Evolutionary conservation across 2,329 filamentous ascomycete species (phyloP).

Genomic region (Magnaporthiopsis rhizophila): DNA sequence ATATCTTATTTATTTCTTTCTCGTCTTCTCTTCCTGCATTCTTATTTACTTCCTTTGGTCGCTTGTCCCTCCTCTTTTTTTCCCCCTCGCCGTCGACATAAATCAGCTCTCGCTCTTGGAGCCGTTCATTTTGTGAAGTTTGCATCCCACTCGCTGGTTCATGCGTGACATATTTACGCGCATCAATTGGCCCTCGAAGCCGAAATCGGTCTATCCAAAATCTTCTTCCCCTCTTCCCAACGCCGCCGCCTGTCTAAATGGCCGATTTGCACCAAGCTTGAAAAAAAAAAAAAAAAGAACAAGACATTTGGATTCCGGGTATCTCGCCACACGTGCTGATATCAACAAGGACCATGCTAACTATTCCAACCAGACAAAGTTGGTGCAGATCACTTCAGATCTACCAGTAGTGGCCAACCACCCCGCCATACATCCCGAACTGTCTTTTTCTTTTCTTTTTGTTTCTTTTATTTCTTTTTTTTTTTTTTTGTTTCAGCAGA

Average conservation of each 20-base stretch:
- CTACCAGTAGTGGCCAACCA: neutral
- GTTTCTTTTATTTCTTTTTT: too few relatives aligned
- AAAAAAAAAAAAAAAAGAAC: neutral
- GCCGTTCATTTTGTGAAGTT: too few relatives aligned
- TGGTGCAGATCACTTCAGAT: too few relatives aligned
- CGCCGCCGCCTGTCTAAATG: neutral
- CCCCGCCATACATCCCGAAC: neutral
- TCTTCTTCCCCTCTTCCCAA: neutral
- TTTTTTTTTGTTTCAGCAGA: slow-evolving; percentile 23
- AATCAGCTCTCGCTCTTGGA: neutral
- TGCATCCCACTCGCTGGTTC: neutral
- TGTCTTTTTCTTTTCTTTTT: neutral
- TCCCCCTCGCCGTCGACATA: neutral
- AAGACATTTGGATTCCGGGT: neutral
- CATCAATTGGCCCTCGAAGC: neutral
- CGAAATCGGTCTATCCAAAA: neutral
- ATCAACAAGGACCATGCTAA: neutral
- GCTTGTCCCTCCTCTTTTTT: neutral
- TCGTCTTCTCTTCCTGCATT: neutral
- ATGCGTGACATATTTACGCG: neutral
- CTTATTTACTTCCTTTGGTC: neutral
- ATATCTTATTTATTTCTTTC: neutral
- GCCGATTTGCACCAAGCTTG: neutral
- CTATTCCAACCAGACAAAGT: neutral
- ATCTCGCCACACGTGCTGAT: neutral